phyloP scores from a whole-genome alignment of 441 rosid genomes.

The Bocquillonia castaneifolia region DNA sequence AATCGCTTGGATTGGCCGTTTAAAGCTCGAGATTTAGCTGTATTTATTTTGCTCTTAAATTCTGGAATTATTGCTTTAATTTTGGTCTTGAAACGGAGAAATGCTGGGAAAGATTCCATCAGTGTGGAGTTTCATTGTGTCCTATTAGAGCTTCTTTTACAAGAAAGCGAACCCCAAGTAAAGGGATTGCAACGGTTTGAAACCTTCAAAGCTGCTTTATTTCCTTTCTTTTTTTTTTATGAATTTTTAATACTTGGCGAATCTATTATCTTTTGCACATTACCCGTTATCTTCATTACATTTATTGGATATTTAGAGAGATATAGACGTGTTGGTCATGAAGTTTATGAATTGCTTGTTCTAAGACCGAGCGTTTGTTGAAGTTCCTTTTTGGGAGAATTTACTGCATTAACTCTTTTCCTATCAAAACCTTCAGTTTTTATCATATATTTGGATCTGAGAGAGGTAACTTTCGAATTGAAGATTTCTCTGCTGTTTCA shows the following conservation, averaged over 20 bases:
- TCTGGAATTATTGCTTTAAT: slow-evolving; percentile 2
- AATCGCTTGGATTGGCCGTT: slow-evolving; percentile 6
- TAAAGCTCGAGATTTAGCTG: slow-evolving; percentile 6
- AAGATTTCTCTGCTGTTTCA: slow-evolving; percentile 10
- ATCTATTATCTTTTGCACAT: slow-evolving; percentile 21
- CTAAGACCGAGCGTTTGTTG: slow-evolving; percentile 6
- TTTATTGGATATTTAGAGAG: background rate
- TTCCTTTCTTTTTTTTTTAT: background rate
- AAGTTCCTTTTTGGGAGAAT: slow-evolving; percentile 9
- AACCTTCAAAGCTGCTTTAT: slow-evolving; percentile 40
- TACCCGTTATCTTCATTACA: slow-evolving; percentile 24
- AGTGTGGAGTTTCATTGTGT: slow-evolving; percentile 7
- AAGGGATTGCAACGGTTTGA: slow-evolving; percentile 36
- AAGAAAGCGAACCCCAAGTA: slow-evolving; percentile 29
- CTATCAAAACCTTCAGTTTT: slow-evolving; percentile 3
- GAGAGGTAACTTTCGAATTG: background rate
- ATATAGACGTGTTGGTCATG: slow-evolving; percentile 21
- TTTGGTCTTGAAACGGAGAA: slow-evolving; percentile 5
- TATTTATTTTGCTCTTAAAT: slow-evolving; percentile 8
- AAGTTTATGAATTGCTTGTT: background rate
- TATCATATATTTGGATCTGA: slow-evolving; percentile 15
- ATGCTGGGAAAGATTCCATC: slow-evolving; percentile 25
- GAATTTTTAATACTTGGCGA: background rate
- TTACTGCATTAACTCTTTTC: slow-evolving; percentile 18
- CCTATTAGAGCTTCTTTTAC: slow-evolving; percentile 30